Conservation (phyloP, 2,329 filamentous ascomycete genomes). For the Davidsoniella eucalypti region DNA sequence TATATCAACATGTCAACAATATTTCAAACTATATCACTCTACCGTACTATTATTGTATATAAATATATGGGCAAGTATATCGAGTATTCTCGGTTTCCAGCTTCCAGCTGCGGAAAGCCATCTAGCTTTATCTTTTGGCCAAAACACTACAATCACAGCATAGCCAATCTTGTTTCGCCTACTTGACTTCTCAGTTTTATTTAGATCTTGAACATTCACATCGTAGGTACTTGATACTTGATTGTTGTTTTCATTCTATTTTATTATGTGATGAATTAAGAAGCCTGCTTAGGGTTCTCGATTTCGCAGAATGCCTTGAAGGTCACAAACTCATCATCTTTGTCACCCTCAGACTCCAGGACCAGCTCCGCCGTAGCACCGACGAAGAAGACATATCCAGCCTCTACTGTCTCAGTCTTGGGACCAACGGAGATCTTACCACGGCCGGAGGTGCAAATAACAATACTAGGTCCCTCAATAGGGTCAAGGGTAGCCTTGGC, state of each 20-base stretch:
- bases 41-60: no score
- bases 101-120: background rate
- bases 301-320: constrained; percentile 94
- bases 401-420: constrained; percentile 57
- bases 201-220: no score
- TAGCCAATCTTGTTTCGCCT: background rate
- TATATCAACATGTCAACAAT: no score
- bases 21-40: no score
- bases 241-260: no score
- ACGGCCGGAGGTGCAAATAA: constrained; percentile 74
- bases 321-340: constrained; percentile 59
- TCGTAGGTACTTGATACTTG: no score
- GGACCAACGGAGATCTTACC: constrained; percentile 76
- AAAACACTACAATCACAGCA: no score
- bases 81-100: background rate
- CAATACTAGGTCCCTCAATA: constrained; percentile 74
- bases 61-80: background rate
- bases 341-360: constrained; percentile 47
- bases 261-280: background rate
- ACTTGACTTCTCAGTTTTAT: background rate
- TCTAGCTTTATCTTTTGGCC: background rate
- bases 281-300: constrained; percentile 19
- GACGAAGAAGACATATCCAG: constrained; percentile 67
- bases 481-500: constrained; percentile 80
- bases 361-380: constrained; percentile 75